Percentiles rank a stretch among this genome's conserved stretches.
Evolutionary conservation across 2,329 filamentous ascomycete genomes (phyloP).

Genomic region (Aspergillus viridinutans): DNA sequence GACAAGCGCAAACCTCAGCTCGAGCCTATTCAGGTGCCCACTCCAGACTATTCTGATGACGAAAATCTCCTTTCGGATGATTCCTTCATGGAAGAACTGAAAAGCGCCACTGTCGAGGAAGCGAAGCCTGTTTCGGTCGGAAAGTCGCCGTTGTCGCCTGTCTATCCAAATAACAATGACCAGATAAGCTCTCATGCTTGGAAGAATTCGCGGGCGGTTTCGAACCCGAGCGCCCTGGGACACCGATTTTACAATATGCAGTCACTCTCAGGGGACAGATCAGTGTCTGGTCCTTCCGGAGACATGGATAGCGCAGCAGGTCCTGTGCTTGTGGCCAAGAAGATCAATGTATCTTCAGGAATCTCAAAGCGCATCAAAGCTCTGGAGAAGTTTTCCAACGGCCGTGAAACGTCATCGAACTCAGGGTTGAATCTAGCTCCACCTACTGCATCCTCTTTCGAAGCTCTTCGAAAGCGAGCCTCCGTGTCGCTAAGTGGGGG

Average conservation of each 20-base stretch:
- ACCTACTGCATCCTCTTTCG: slow-evolving; percentile 58
- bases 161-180: slow-evolving; percentile 45
- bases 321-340: slow-evolving; percentile 59
- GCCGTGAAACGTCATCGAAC: slow-evolving; percentile 30
- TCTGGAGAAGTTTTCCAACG: slow-evolving; percentile 70
- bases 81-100: slow-evolving; percentile 77
- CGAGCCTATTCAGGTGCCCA: slow-evolving; percentile 52
- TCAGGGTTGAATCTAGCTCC: slow-evolving; percentile 37
- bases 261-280: slow-evolving; percentile 32
- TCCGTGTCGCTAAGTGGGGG: slow-evolving; percentile 32
- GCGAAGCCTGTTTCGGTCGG: slow-evolving; percentile 75
- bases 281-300: slow-evolving; percentile 35
- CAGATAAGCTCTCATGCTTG: slow-evolving; percentile 26
- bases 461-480: slow-evolving; percentile 47
- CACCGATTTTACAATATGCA: slow-evolving; percentile 26
- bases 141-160: slow-evolving; percentile 74
- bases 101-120: slow-evolving; percentile 75
- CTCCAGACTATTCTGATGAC: slow-evolving; percentile 39
- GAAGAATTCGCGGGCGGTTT: slow-evolving; percentile 38
- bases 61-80: slow-evolving; percentile 57
- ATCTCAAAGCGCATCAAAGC: slow-evolving; percentile 95
- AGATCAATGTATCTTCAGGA: slow-evolving; percentile 78
- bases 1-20: slow-evolving; percentile 33
- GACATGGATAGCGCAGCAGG: slow-evolving; percentile 28
- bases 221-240: slow-evolving; percentile 32